Evolutionary conservation across 2,329 filamentous ascomycete species (phyloP), one percentile per base, ranked within the genome.

Genomic region (Orbilia ellipsospora): DNA sequence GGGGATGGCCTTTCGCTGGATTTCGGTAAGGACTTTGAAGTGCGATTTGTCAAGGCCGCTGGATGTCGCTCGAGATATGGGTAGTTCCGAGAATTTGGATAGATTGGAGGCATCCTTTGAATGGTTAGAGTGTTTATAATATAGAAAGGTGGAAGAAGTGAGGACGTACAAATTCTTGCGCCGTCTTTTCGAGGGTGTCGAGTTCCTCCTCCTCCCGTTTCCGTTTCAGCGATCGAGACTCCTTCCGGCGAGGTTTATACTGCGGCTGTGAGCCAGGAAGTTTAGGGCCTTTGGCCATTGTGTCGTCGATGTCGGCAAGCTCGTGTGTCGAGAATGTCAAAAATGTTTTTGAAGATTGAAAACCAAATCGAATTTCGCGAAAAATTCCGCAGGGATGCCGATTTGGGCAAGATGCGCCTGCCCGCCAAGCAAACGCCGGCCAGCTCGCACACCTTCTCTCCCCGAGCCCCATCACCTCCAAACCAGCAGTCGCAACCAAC

Each of bases 1-100:
- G 4, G 92, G 93, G 73, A 99, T 90, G n/a, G 94, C 93, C 80
- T 90, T 90, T 57, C 90, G 87, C 84, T 99, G 95, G 80, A 99
- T 92, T 78, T 97, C 94, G 77, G 95, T 99, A 78, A 97, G 86
- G 57, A 88, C 90, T 80, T 94, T 92, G 85, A 94, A 99, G 82
- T 98, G 93, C 12, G 92, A 93, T 48, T 91, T 87, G 78, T 94
- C 89, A 77, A 99, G 88, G 62, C 95, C 95, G 18, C 87, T 87
- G 40, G 88, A 85, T 1, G 95, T 98, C 15, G 92, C 87, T 78
- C 90, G 87, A 63, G 93, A 98, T 67, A 99, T 87, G 15, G 95
- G 95, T 0, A 99, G 87, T 70, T 97, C 89, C 79, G 89, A 86
- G 82, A 99, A 99, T 77, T 87, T 87, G 78, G 89, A 90, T 79